A percentile compares a stretch with the other conserved stretches of the same genome.
These are phyloP conservation scores for Colletotrichum phormii DNA, from an alignment of 2,329 filamentous ascomycete species.

Conservation along the genomic window DNA sequence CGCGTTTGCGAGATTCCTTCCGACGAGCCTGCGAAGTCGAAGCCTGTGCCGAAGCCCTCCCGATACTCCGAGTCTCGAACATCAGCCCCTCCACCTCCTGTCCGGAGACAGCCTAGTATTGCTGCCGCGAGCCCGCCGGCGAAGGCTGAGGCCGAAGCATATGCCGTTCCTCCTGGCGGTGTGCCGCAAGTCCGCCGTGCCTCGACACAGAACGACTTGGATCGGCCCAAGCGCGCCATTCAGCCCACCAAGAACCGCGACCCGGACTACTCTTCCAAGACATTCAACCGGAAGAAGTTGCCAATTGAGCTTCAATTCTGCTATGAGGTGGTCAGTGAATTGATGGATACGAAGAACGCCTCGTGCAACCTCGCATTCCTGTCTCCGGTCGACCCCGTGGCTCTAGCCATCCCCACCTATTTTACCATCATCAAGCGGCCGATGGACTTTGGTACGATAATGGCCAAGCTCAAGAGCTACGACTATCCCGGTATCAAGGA, in stretches of 20 bases:
- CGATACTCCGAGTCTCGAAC: slow-evolving; percentile 59
- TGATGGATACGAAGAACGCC: slow-evolving; percentile 80
- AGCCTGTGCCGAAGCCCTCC: slow-evolving; percentile 60
- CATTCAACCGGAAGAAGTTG: slow-evolving; percentile 93
- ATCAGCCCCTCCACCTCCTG: slow-evolving; percentile 44
- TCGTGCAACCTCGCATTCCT: slow-evolving; percentile 80
- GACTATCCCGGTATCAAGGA: slow-evolving; percentile 87
- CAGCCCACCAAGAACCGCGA: slow-evolving; percentile 92
- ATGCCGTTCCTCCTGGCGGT: slow-evolving; percentile 82
- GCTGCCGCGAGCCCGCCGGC: slow-evolving; percentile 50
- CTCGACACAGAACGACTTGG: slow-evolving; percentile 79
- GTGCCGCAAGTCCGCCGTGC: slow-evolving; percentile 87
- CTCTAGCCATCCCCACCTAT: slow-evolving; percentile 92
- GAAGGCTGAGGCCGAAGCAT: slow-evolving; percentile 58
- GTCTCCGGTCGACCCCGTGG: slow-evolving; percentile 90
- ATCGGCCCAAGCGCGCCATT: slow-evolving; percentile 91
- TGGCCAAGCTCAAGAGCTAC: slow-evolving; percentile 79
- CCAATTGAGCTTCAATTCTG: slow-evolving; percentile 92
- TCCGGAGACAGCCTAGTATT: slow-evolving; percentile 45
- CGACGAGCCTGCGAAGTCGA: slow-evolving; percentile 68
- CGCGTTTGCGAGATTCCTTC: slow-evolving; percentile 58
- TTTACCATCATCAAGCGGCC: slow-evolving; percentile 95
- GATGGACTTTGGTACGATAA: slow-evolving; percentile 92
- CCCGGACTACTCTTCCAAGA: slow-evolving; percentile 81
- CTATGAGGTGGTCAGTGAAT: slow-evolving; percentile 81